Percentiles rank a stretch among this genome's conserved stretches.
Conservation (phyloP, 345 rosid species). For the Sonneratia caseolaris region DNA sequence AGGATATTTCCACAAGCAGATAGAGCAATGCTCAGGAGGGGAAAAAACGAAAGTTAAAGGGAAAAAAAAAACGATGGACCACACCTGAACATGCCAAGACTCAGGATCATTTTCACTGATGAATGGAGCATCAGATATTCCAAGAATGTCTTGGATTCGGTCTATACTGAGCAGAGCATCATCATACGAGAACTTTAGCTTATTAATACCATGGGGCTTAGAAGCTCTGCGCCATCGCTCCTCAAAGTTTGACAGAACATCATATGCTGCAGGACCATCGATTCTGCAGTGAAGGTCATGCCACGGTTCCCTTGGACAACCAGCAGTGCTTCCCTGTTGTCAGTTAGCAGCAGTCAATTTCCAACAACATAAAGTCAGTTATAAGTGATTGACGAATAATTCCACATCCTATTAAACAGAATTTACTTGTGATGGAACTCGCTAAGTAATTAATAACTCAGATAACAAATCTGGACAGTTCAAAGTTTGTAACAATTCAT, state of each 20-base stretch:
- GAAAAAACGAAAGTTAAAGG: not conserved
- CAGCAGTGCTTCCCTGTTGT: constrained; percentile 48
- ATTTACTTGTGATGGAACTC: not conserved
- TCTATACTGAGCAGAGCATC: constrained; percentile 73
- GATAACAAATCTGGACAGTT: not conserved
- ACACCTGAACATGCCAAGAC: constrained; percentile 92
- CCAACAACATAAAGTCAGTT: not conserved
- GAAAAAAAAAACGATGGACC: too few species aligned
- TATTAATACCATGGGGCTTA: constrained; percentile 68
- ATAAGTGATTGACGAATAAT: not conserved
- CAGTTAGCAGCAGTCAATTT: not conserved
- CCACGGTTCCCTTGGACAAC: constrained; percentile 95
- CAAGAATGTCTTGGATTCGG: constrained; percentile 72
- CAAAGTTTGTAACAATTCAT: not conserved
- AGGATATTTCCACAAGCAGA: too few species aligned
- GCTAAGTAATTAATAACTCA: not conserved
- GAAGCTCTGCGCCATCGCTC: constrained; percentile 88
- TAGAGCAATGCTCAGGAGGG: too few species aligned
- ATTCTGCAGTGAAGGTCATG: constrained; percentile 89
- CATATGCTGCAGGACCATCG: constrained; percentile 98
- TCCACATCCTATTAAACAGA: not conserved
- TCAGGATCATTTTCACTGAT: constrained; percentile 46
- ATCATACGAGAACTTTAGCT: constrained; percentile 60
- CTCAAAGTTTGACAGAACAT: constrained; percentile 78
- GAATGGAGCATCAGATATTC: constrained; percentile 44